Evolutionary conservation across 2,329 filamentous ascomycete genomes (phyloP), one percentile per base, ranked within the genome.

Genomic region (Exophiala sideris): DNA sequence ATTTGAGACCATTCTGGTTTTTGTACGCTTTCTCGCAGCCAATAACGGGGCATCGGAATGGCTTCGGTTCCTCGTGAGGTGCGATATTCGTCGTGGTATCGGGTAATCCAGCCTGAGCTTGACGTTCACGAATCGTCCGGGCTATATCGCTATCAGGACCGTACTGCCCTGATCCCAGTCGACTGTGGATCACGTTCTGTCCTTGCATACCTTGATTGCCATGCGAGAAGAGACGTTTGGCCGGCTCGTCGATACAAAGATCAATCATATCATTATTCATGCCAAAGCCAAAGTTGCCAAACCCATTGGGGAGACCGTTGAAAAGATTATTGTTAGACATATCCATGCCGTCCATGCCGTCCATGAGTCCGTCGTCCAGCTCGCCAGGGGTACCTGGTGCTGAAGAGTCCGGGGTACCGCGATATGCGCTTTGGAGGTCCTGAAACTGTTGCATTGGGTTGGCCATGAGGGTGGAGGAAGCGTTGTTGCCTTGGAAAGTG

Each of bases 1-100:
- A 99, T 82, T 97, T 99, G 52, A 99, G 79, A 46, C 94, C 94
- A 64, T 99, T 99, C 70, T 97, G 94, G 71, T 99, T 99, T 80
- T 99, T 99, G 77, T 99, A 99, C 0, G 94, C 92, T 78, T 99
- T 99, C 45, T 64, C 94, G 67, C 94, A 99, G 5, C 94, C 94
- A 69, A 99, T 95, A 47, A 99, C 94, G 1, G 94, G 94, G 67
- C 94, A 99, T 70, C 91, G 89, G 79, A 96, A 99, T 0, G 94
- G 94, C 74, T 97, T 99, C 66, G 95, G 90, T 69, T 99, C 92
- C 69, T 97, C 92, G 12, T 87, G 87, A 54, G 82, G 79, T 67
- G 72, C 69, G 54, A 75, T 65, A 21, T 70, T 69, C 12, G 63
- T 64, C 21, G 70, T 73, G 33, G 72, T 75, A 60, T 78, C 75